These are phyloP conservation scores for Brasenia schreberi DNA, from an alignment of 164 flowering plant genomes.

Conservation along the genomic window DNA sequence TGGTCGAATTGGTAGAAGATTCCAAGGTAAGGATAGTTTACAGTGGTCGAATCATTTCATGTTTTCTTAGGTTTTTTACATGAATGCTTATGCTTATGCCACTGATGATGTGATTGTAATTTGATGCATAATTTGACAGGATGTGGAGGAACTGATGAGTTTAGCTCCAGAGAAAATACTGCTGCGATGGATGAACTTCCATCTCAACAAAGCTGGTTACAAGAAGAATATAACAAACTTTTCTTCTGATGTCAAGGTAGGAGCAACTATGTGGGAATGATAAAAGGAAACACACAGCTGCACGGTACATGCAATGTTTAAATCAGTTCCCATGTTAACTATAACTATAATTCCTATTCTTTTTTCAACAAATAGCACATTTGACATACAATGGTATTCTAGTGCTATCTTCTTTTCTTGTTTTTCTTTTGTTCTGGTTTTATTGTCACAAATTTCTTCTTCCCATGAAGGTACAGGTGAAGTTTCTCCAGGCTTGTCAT, in stretches of 20 bases:
- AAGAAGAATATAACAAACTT: slow-evolving; percentile 62
- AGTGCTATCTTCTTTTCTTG: no score
- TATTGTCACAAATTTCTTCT: no score
- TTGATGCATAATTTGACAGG: slow-evolving; percentile 32
- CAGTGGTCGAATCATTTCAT: not conserved
- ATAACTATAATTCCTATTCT: no score
- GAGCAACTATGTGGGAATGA: not conserved
- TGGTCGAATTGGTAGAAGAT: slow-evolving; percentile 77
- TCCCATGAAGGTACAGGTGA: no score
- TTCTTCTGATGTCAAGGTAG: slow-evolving; percentile 83
- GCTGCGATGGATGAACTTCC: slow-evolving; percentile 90
- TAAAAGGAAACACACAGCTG: no score
- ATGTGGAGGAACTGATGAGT: slow-evolving; percentile 76
- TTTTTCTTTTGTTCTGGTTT: no score
- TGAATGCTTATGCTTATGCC: no score
- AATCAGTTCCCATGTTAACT: no score
- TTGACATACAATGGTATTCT: no score
- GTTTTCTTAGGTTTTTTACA: not conserved
- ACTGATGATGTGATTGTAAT: not conserved
- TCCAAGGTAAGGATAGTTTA: slow-evolving; percentile 26
- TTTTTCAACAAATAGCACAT: no score
- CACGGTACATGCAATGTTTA: no score
- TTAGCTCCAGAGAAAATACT: slow-evolving; percentile 80
- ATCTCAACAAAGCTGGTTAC: slow-evolving; percentile 71
- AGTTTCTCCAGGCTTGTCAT: no score